Base-by-base conservation (phyloP, 176 grass and related monocot species). In the Ampelocalamus luodianensis region DNA sequence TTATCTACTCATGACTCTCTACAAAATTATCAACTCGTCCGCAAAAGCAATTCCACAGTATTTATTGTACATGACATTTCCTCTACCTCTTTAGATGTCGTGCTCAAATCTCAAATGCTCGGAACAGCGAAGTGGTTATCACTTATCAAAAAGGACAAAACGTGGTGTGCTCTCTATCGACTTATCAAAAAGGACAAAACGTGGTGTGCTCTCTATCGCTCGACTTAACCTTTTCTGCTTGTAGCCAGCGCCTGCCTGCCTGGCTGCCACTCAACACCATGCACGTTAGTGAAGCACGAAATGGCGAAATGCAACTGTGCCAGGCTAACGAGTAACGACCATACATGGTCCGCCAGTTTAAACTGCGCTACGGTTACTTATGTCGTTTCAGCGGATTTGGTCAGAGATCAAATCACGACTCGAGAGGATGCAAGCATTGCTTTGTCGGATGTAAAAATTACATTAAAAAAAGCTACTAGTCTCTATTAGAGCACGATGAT, bases 251-350 rank as follows among this genome's bases (percentile, higher is more conserved):
- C n/a, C 65, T 12, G 36, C 37, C 8, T 76, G 16, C 15, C 65
- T 12, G n/a, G 36, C 37, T 4, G 66, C 10, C 38, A 36, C 83
- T 20, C 15, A 8, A 14, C 10, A 49, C 14, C 14, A 40, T 12
- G 43, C 55, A 67, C 68, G 40, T 63, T 48, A 9, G 20, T 23
- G 38, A n/a, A 48, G 38, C 10, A 6, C 8, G 37, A 13, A 4
- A 29, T 44, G 7, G 74, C 54, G 13, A 27, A 14, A 4, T 12
- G 71, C 70, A 80, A 58, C 50, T 43, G 39, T 74, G 60, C 56
- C 85, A 65, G 77, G 40, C 34, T 20, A 72, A 26, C 85, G 53
- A 44, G 23, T 20, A 72, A 26, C 85, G 53, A 44, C n/a, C 85
- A 66, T 34, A 10, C 44, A 24, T 29, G 17, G 77, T 64, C 59